Evolutionary conservation across 1,284 basidiomycete genomes (phyloP), one percentile per base, ranked within the genome.

Genomic region (Trichosporon ovoides): DNA sequence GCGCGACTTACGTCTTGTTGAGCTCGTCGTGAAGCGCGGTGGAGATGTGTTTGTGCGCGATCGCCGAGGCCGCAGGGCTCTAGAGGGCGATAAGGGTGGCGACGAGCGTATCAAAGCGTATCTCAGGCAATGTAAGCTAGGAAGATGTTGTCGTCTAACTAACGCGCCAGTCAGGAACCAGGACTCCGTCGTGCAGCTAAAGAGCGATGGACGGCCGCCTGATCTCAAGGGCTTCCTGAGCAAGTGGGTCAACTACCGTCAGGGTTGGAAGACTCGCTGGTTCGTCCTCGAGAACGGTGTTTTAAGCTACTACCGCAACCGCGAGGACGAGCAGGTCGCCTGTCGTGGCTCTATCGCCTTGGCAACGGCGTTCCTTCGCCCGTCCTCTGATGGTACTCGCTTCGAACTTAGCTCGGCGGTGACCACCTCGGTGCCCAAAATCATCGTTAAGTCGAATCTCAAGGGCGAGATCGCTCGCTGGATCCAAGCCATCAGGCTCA

Each of bases 21-120:
- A 96, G 72, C 81, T 91, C 12, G 87, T 86, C 1, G 85, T 94
- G 1, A 84, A 87, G 53, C 86, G 87, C 12, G 93, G 93, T 1
- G 92, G 90, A 0, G 92, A 96, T 71, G 88, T 96, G 1, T 94
- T 95, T 67, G 87, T 88, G 1, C 82, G 92, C 7, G 90, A 98
- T 75, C 81, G 85, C 34, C 82, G 80, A 53, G 91, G 93, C 10
- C 86, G 86, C 69, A 81, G 86, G 60, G 85, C 89, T 0, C 81
- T 85, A 52, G 91, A 96, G 53, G 73, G 77, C n/a, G 79, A 82
- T 22, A 81, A 79, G 56, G 69, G 82, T 80, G 31, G 77, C 74
- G 52, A 85, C 65, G 91, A 95, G 68, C 82, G 86, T 35, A 87
- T 95, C 59, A 84, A 86, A 62, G 87, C 87, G 0, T 92, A 94